A percentile compares a stretch with the other conserved stretches of the same genome.
These are phyloP conservation scores for Ophiostoma ips DNA, from an alignment of 2,329 filamentous ascomycete species.

Conservation along the genomic window DNA sequence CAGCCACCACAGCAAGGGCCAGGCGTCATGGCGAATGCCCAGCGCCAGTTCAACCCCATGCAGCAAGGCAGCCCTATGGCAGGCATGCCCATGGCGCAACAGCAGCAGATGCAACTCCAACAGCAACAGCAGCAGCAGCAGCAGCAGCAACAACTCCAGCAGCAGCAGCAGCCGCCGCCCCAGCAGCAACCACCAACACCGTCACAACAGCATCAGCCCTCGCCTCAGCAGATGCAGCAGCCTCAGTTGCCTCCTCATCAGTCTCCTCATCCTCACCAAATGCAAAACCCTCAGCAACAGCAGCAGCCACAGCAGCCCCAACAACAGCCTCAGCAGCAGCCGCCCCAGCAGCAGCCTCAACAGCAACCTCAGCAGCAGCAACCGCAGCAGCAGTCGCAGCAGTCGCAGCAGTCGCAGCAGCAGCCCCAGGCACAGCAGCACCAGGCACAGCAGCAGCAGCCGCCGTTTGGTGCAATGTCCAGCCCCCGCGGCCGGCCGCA, in stretches of 20 bases:
- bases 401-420: no score
- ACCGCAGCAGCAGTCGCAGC: no score
- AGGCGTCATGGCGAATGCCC: slow-evolving; percentile 23
- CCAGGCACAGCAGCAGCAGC: slow-evolving; percentile 22
- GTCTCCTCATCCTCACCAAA: slow-evolving; percentile 26
- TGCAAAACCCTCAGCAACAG: slow-evolving; percentile 17
- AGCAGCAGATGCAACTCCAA: slow-evolving; percentile 23
- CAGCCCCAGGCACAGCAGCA: no score
- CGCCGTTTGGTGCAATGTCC: slow-evolving; percentile 21
- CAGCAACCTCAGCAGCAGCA: slow-evolving; percentile 19
- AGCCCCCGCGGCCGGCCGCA: slow-evolving; percentile 16
- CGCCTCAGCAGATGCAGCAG: slow-evolving; percentile 23
- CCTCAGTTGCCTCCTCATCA: slow-evolving; percentile 12
- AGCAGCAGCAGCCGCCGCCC: slow-evolving; percentile 3
- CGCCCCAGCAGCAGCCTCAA: no score
- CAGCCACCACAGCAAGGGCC: slow-evolving; percentile 22
- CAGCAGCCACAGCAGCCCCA: slow-evolving; percentile 17
- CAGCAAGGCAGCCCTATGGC: slow-evolving; percentile 24
- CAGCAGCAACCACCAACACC: slow-evolving; percentile 3
- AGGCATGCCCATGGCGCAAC: slow-evolving; percentile 20
- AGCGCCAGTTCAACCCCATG: slow-evolving; percentile 24
- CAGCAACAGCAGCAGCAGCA: slow-evolving; percentile 25
- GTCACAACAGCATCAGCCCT: slow-evolving; percentile 17
- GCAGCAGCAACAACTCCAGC: slow-evolving; percentile 17
- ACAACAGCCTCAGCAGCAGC: slow-evolving; percentile 16